A percentile compares a stretch with the other conserved stretches of the same genome.
These are phyloP conservation scores for Saposhnikovia divaricata DNA, from an alignment of 129 eudicot genomes.

Conservation along the genomic window DNA sequence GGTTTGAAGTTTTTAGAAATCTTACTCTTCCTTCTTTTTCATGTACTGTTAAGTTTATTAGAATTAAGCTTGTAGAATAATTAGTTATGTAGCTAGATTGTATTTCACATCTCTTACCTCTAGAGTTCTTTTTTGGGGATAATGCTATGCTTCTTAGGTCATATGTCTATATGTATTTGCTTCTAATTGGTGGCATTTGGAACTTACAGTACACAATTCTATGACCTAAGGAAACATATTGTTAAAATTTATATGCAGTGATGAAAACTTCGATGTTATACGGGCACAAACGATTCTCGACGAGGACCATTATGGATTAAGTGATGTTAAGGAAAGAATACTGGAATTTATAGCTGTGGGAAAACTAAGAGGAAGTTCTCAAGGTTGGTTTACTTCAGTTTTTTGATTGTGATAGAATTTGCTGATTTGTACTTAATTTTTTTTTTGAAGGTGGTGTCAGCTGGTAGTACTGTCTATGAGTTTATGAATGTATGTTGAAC, in stretches of 20 bases:
- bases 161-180: not conserved
- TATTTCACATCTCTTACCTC: not conserved
- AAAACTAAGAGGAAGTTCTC: slow-evolving; percentile 91
- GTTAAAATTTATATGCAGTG: slow-evolving; percentile 40
- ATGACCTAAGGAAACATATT: not conserved
- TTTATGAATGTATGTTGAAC: not conserved
- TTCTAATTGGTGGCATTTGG: not conserved
- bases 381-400: slow-evolving; percentile 43
- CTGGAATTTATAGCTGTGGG: slow-evolving; percentile 98
- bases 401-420: not conserved
- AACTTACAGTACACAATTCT: not conserved
- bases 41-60: not conserved
- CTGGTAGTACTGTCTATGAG: not conserved
- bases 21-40: not conserved
- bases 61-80: not conserved
- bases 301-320: slow-evolving; percentile 94
- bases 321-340: slow-evolving; percentile 94
- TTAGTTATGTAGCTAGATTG: not conserved
- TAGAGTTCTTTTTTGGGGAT: not conserved
- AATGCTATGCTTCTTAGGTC: not conserved
- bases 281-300: slow-evolving; percentile 84
- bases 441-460: not conserved
- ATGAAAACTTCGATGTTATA: slow-evolving; percentile 85
- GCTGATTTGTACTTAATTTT: not conserved
- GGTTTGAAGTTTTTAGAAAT: not conserved